These are phyloP conservation scores for Scheffersomyces parashehatae DNA, from an alignment of 1,139 yeast species.

Conservation along the genomic window DNA sequence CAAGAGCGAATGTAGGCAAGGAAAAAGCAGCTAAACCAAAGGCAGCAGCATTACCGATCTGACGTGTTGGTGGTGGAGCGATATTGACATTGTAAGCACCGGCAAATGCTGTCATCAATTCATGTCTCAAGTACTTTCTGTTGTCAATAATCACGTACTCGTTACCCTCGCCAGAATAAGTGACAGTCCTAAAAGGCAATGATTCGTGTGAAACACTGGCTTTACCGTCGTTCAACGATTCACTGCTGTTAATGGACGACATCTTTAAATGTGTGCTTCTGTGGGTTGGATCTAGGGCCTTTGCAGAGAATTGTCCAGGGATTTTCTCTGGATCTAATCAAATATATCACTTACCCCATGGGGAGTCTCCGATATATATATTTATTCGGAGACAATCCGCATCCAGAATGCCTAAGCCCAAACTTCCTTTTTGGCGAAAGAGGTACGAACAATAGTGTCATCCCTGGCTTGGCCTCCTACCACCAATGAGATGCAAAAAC, in stretches of 20 bases:
- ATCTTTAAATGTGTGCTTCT: not conserved
- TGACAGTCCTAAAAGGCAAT: not conserved
- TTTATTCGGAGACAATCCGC: too few species aligned
- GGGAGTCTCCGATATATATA: too few species aligned
- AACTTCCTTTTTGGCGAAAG: too few species aligned
- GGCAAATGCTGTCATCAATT: constrained; percentile 41
- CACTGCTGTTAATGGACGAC: not conserved
- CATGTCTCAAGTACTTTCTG: constrained; percentile 28
- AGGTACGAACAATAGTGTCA: too few species aligned
- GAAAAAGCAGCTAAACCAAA: not conserved
- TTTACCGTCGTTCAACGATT: not conserved
- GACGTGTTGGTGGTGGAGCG: constrained; percentile 34
- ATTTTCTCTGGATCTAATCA: too few species aligned
- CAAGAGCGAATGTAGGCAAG: not conserved
- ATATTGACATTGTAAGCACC: constrained; percentile 47
- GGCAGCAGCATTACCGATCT: not conserved
- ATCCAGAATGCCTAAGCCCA: too few species aligned
- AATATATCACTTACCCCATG: too few species aligned
- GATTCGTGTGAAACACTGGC: not conserved
- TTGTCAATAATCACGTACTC: constrained; percentile 31
- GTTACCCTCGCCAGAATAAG: constrained; percentile 20
- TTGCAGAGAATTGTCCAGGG: too few species aligned
- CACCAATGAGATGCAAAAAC: too few species aligned
- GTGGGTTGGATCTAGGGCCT: too few species aligned
- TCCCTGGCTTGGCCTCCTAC: too few species aligned